Evolutionary conservation across 371 early-diverging fungal genomes (phyloP), one percentile per base, ranked within the genome.

Genomic region (Chytridium lagenaria): DNA sequence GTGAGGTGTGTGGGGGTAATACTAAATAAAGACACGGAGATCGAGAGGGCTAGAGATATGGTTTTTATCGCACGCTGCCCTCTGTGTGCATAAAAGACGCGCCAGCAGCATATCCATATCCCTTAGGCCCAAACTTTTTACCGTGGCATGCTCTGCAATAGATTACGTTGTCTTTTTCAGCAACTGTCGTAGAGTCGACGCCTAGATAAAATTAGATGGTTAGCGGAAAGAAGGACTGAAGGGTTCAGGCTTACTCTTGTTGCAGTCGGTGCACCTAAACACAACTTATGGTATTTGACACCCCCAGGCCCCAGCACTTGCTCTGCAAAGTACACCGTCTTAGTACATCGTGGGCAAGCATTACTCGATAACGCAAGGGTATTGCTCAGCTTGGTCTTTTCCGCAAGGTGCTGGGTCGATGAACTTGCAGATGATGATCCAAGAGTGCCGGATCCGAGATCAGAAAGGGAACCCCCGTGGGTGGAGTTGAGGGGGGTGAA

Each of bases 281-380:
- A 86, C 63, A 72, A 38, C 67, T 81, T 82, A 72, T 83, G 85
- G 73, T 80, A 83, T 50, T 85, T 86, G 33, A 71, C 50, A 23
- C 75, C 73, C 15, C 73, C 73, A 1, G 86, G 86, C 1, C 86
- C 86, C n/a, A 83, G 31, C 5, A 79, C 82, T 77, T 85, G 84
- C 71, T 85, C 84, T 0, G 84, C 84, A 75, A 86, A 84, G 71
- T 86, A 86, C 15, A 86, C 86, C 36, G 77, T 69, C 72, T 86
- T 84, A 12, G 34, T 36, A 68, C 86, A 86, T 26, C 67, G 38
- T 15, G 82, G 80, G 67, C 86, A 86, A 23, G 12, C 36, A 26
- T 61, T 61, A 7, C 61, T 34, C 5, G 19, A 38, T 73, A 44
- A 77, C 75, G 1, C 68, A 67, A 49, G 71, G 70, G 16, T 78